Base-by-base conservation (phyloP, 495 filamentous ascomycete genomes). In the Xylaria telfairii region DNA sequence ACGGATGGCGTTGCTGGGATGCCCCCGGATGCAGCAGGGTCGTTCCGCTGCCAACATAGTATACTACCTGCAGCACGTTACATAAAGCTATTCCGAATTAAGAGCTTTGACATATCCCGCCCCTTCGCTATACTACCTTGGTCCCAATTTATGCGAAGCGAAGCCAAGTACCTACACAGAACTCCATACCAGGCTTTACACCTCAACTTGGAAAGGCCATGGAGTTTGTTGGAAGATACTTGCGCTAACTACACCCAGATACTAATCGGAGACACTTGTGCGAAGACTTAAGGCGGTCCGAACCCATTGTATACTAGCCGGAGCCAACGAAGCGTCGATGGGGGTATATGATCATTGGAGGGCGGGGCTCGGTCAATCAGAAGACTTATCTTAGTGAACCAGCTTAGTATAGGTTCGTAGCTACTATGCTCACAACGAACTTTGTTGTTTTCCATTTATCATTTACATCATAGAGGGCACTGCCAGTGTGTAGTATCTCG, bases 31-130 rank as follows among this genome's bases (percentile, higher is more conserved):
- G 59, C 21, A 32, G 12, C 21, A 42, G n/a, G 59, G 21, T 42
- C 37, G 37, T 41, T 24, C 59, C 37, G 59, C 37, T 9, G 59
- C 59, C 59, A 62, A 62, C 59, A 62, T 41, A n/a, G n/a, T n/a
- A n/a, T n/a, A n/a, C n/a, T n/a, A n/a, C n/a, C n/a, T n/a, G n/a
- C n/a, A n/a, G n/a, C n/a, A n/a, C n/a, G n/a, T n/a, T n/a, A 42
- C 59, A 62, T 24, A 13, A 24, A n/a, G 4, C 37, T n/a, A 62
- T 61, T 61, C 57, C n/a, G 37, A 41, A 41, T 61, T n/a, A 10
- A 26, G 57, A 26, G 10, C 0, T 61, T 42, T 37, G n/a, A 17
- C 3, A 41, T 42, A 26, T 61, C 34, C 2, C 8, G 26, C 57
- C 21, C 26, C 28, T 37, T n/a, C 9, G 4, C 32, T 37, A 9